These are phyloP conservation scores for Oenanthe sinensis DNA, from an alignment of 129 eudicot genomes.

Conservation along the genomic window DNA sequence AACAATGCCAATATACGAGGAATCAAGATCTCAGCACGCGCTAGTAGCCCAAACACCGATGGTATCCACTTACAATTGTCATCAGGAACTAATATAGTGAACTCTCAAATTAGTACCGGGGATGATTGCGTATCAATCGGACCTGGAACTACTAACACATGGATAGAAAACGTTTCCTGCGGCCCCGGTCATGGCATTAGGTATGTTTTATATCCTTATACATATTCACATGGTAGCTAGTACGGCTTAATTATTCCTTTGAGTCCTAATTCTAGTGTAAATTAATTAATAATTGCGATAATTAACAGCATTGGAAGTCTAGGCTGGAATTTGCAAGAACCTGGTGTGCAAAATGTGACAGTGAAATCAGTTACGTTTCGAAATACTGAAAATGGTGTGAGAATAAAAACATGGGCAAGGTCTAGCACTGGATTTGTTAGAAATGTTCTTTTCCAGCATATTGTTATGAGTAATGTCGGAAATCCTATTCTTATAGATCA, in stretches of 20 bases:
- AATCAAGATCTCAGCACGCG: conserved; percentile 39
- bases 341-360: conserved; percentile 53
- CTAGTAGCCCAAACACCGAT: conserved; percentile 65
- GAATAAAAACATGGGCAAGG: conserved; percentile 56
- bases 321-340: conserved; percentile 40
- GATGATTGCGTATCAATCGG: conserved; percentile 79
- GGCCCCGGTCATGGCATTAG: conserved; percentile 88
- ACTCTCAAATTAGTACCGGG: conserved; percentile 55
- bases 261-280: not conserved
- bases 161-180: conserved; percentile 49
- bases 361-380: conserved; percentile 41
- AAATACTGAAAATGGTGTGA: conserved; percentile 41
- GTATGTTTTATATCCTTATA: conserved; percentile 11
- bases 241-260: too few species aligned
- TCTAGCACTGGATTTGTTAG: conserved; percentile 19
- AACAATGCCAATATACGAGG: conserved; percentile 33
- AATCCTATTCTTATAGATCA: conserved; percentile 59
- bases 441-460: conserved; percentile 37
- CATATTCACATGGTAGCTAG: not conserved
- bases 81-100: conserved; percentile 36
- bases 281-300: not conserved
- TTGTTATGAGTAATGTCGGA: conserved; percentile 37
- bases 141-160: conserved; percentile 43
- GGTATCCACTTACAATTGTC: conserved; percentile 62
- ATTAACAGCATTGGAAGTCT: conserved; percentile 51